These are phyloP conservation scores for Pseudomonodictys pantanalensis DNA, from an alignment of 495 filamentous ascomycete species.

Conservation along the genomic window DNA sequence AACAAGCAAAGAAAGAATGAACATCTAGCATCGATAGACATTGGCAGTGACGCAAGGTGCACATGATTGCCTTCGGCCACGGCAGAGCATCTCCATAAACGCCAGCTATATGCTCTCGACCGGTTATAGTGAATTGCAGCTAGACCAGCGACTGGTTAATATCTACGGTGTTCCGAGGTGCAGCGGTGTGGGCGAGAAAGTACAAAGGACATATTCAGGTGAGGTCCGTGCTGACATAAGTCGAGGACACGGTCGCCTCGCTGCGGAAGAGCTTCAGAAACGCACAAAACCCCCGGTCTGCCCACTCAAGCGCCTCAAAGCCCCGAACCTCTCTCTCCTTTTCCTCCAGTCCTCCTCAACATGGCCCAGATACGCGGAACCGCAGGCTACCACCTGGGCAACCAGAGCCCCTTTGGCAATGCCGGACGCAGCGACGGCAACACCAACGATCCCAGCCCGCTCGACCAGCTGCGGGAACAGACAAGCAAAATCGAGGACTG, in stretches of 20 bases:
- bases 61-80: background rate
- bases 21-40: conserved; percentile 8
- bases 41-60: background rate
- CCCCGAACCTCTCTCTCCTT: background rate
- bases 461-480: conserved; percentile 88
- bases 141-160: background rate
- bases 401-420: conserved; percentile 50
- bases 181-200: background rate
- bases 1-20: too few species aligned
- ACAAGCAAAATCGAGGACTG: conserved; percentile 98
- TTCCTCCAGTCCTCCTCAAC: conserved; percentile 24
- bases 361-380: conserved; percentile 98
- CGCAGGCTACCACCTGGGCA: conserved; percentile 89
- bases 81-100: too few species aligned
- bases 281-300: conserved; percentile 18
- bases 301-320: conserved; percentile 12
- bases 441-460: conserved; percentile 74
- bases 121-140: too few species aligned
- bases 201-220: too few species aligned
- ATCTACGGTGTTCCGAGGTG: background rate
- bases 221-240: background rate
- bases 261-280: conserved; percentile 8
- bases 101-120: too few species aligned
- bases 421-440: conserved; percentile 59
- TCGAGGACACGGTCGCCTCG: background rate